Base-by-base conservation (phyloP, 1,284 basidiomycete species). In the Cystobasidium pallidum region DNA sequence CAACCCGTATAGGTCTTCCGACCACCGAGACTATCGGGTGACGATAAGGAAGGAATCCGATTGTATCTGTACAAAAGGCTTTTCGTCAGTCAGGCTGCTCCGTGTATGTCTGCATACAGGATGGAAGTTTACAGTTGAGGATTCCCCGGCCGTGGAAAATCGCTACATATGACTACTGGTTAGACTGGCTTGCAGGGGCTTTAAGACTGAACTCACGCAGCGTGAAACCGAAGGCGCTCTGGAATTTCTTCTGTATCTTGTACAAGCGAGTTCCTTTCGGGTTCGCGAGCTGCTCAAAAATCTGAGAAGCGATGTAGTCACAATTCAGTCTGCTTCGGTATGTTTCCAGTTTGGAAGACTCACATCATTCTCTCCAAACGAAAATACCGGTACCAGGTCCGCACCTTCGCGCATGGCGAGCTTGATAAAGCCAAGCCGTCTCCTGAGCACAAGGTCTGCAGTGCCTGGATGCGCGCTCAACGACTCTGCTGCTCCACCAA, bases 281-380 rank as follows among this genome's bases (percentile, higher is more conserved):
- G 80, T 97, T 99, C 0, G 92, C 89, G 86, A 98, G 89, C 83
- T 99, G 95, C 75, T 94, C 86, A 78, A 92, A 99, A 66, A 99
- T 95, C 90, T 94, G 76, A 11, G 30, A 15, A 26, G 21, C 19
- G 13, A 36, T 13, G 39, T 26, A 1, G 51, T 26, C 2, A 30
- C 19, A 24, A 2, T 24, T 2, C 24, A 11, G 24, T 51, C 24
- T 7, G 49, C 21, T 26, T 24, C 49, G 26, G 49, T 4, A 6
- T 7, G 8, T 26, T 51, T 39, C n/a, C 10, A 6, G 15, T 47
- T 7, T 30, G 39, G 36, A 47, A 72, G 19, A 84, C 89, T 78
- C 74, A 93, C 92, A 80, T 99, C 95, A 80, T 99, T 99, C 83
- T 99, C 95, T 21, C 95, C 95, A 78, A 99, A 99, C 0, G 92